A percentile compares a stretch with the other conserved stretches of the same genome.
Conservation (phyloP, 176 grass and related monocot species). For the Rhipidocladum racemiflorum region DNA sequence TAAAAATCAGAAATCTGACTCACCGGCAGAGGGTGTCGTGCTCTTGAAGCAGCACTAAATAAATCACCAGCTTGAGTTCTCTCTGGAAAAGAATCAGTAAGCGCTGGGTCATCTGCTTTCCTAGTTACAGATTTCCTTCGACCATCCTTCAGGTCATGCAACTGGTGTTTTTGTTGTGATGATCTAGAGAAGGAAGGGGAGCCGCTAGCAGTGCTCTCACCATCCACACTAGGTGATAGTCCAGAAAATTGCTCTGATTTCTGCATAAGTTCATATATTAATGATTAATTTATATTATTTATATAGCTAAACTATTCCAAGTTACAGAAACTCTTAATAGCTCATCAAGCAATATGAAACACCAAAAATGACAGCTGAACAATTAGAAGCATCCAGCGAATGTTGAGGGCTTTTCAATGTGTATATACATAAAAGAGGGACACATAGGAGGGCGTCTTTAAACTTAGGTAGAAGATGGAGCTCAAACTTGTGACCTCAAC, state of each 20-base stretch:
- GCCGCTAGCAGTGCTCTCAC: constrained; percentile 66
- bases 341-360: constrained; percentile 6
- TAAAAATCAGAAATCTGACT: constrained; percentile 35
- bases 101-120: constrained; percentile 58
- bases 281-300: constrained; percentile 12
- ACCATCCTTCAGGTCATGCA: constrained; percentile 82
- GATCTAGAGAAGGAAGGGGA: constrained; percentile 71
- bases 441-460: not conserved
- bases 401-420: no score
- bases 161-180: constrained; percentile 67
- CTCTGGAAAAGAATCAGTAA: constrained; percentile 60
- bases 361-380: not conserved
- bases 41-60: constrained; percentile 77
- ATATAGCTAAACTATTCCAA: not conserved
- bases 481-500: constrained; percentile 1
- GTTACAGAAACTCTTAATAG: not conserved
- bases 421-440: no score
- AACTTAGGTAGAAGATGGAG: constrained; percentile 16
- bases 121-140: constrained; percentile 82
- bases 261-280: constrained; percentile 49
- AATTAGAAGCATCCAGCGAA: not conserved
- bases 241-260: constrained; percentile 75
- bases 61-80: constrained; percentile 90
- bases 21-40: constrained; percentile 55
- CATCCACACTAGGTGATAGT: constrained; percentile 50